A percentile compares a stretch with the other conserved stretches of the same genome.
Conservation (phyloP, 768 basidiomycete species). For the Aureoboletus auriporus region DNA sequence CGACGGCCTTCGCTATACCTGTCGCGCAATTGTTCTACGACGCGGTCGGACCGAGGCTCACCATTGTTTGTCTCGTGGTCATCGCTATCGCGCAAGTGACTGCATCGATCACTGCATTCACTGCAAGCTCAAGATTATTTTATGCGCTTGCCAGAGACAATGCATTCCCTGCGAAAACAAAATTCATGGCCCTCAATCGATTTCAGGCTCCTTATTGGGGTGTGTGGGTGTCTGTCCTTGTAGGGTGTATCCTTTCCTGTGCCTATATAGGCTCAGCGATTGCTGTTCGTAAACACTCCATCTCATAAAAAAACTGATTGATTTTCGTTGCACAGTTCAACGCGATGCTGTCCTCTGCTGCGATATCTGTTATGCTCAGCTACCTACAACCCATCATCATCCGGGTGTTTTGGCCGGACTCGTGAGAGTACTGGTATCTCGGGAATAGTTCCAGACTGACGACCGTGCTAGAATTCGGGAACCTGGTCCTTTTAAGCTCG, state of each 20-base stretch:
- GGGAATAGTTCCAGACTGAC: neutral
- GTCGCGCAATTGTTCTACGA: constrained; percentile 57
- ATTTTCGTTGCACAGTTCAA: constrained; percentile 37
- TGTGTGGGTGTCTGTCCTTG: constrained; percentile 50
- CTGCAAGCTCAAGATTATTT: constrained; percentile 53
- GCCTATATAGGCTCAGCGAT: constrained; percentile 55
- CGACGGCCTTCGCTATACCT: constrained; percentile 51
- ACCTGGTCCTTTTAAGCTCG: constrained; percentile 49
- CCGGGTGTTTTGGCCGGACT: constrained; percentile 52
- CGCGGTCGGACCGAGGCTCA: constrained; percentile 43
- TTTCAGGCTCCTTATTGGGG: constrained; percentile 53
- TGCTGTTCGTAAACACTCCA: constrained; percentile 37
- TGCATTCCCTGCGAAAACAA: constrained; percentile 43
- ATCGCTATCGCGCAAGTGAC: constrained; percentile 48
- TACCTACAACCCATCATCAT: constrained; percentile 57
- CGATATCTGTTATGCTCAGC: constrained; percentile 55
- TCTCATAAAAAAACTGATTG: neutral
- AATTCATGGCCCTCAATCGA: constrained; percentile 48
- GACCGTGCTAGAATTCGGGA: constrained; percentile 35
- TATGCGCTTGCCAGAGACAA: constrained; percentile 55
- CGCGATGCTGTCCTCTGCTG: constrained; percentile 52
- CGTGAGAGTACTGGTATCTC: constrained; percentile 30
- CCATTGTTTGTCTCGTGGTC: constrained; percentile 49
- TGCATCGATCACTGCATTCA: constrained; percentile 56
- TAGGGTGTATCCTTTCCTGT: constrained; percentile 53